These are phyloP conservation scores for Podaxis sp. DNA, from an alignment of 768 basidiomycete genomes.

Conservation along the genomic window DNA sequence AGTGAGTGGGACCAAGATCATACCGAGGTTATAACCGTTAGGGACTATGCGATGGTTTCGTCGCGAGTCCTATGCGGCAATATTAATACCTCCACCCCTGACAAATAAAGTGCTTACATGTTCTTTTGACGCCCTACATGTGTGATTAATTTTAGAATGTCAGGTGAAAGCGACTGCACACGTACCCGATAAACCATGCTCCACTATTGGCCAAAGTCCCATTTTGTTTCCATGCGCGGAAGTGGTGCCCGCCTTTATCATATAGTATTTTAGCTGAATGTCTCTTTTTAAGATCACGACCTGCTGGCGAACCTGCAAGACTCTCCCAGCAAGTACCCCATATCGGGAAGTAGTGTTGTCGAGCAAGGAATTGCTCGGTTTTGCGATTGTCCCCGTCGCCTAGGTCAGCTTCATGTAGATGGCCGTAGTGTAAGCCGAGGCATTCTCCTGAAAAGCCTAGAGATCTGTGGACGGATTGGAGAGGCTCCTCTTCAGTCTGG, in stretches of 20 bases:
- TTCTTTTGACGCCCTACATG: conserved; percentile 67
- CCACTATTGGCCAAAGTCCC: conserved; percentile 65
- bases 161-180: conserved; percentile 4
- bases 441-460: conserved; percentile 84
- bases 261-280: background rate
- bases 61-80: conserved; percentile 39
- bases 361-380: conserved; percentile 63
- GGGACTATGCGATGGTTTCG: conserved; percentile 70
- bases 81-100: background rate
- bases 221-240: conserved; percentile 87
- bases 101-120: conserved; percentile 28
- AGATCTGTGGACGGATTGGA: conserved; percentile 39
- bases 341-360: conserved; percentile 73
- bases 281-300: background rate
- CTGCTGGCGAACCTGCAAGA: conserved; percentile 43
- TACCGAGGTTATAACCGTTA: conserved; percentile 70
- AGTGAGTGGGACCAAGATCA: background rate
- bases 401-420: conserved; percentile 73
- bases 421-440: conserved; percentile 71
- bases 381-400: conserved; percentile 78
- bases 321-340: conserved; percentile 91
- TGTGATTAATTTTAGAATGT: background rate
- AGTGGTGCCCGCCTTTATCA: conserved; percentile 74
- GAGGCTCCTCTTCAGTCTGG: background rate
- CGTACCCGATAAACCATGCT: conserved; percentile 84